Evolutionary conservation across 176 grass and related monocot species (phyloP), one percentile per base, ranked within the genome.

Genomic region (Lolium perenne): DNA sequence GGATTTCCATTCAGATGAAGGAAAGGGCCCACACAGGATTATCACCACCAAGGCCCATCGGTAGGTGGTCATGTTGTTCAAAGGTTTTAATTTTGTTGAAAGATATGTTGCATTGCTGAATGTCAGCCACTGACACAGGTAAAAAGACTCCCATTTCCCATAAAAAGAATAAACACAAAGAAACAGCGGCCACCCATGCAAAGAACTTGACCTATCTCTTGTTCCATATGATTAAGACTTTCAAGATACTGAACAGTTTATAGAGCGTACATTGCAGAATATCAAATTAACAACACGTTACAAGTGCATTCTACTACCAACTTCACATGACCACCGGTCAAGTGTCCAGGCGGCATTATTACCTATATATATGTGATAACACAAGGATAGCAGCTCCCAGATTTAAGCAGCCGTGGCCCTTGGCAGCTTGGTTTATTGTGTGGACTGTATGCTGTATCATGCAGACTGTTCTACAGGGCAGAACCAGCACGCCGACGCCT

Each of bases 401-500:
- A 4, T 16, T 59, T 58, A 35, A 47, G 40, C 71, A 14, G 38
- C 40, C 4, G 25, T 26, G 11, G 22, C 70, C 41, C 38, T 60
- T 29, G 43, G 17, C 23, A 60, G 15, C 48, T 56, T 71, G 48
- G 14, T 80, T 84, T 87, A 87, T 80, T 91, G 23, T 43, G 25
- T 65, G 72, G 0, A 9, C 55, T 16, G 25, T 75, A 35, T 3
- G 32, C 32, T 35, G 32, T 12, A 56, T 6, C 66, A 5, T 74
- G 56, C 76, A 18, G 8, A 4, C 40, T 50, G 16, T 35, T 68
- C 58, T 95, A 98, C 38, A 94, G 77, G 11, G 77, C 74, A 59
- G 97, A 98, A 60, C 97, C 97, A 1, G 97, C 76, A 13, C 91
- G 92, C 4, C 94, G 86, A 49, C 97, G 94, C 59, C 90, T 91